Percentiles rank a stretch among this genome's conserved stretches.
These are phyloP conservation scores for Dujonia santamariae DNA, from an alignment of 1,139 yeast genomes.

Conservation along the genomic window DNA sequence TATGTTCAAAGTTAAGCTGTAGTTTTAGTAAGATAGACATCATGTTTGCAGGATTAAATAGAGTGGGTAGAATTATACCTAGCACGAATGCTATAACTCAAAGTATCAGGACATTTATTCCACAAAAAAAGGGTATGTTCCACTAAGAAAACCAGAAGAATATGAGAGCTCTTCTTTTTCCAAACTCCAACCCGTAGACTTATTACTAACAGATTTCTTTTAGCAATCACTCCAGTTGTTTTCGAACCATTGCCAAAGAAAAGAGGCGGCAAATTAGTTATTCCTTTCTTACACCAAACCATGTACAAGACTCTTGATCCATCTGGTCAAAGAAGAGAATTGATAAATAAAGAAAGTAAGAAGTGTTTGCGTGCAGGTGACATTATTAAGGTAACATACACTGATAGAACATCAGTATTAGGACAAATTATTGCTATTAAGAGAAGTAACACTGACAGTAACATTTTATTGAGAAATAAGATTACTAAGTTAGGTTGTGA, in stretches of 20 bases:
- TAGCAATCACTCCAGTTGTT: conserved; percentile 29
- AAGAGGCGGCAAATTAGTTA: conserved; percentile 48
- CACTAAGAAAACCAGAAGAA: background rate
- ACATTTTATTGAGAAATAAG: conserved; percentile 74
- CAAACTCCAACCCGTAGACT: background rate
- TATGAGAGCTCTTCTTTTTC: background rate
- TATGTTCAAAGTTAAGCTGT: background rate
- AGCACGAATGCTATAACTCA: conserved; percentile 9
- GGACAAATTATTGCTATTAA: conserved; percentile 79
- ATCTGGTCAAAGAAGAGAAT: conserved; percentile 64
- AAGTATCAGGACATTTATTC: conserved; percentile 19
- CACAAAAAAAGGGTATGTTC: conserved; percentile 21
- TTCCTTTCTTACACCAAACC: conserved; percentile 47
- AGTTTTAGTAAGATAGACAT: too few species aligned
- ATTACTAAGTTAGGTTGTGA: conserved; percentile 79
- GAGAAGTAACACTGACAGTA: conserved; percentile 54
- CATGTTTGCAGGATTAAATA: conserved; percentile 6
- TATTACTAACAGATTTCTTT: conserved; percentile 14
- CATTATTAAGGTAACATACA: conserved; percentile 70
- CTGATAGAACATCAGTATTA: conserved; percentile 63
- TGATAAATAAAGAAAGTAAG: conserved; percentile 40
- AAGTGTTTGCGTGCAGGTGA: conserved; percentile 78
- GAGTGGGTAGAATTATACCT: conserved; percentile 13
- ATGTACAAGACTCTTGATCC: conserved; percentile 65
- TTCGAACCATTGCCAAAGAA: conserved; percentile 52